phyloP scores from a whole-genome alignment of 352 stramenopile species.

The Globisporangium apiculatum region DNA sequence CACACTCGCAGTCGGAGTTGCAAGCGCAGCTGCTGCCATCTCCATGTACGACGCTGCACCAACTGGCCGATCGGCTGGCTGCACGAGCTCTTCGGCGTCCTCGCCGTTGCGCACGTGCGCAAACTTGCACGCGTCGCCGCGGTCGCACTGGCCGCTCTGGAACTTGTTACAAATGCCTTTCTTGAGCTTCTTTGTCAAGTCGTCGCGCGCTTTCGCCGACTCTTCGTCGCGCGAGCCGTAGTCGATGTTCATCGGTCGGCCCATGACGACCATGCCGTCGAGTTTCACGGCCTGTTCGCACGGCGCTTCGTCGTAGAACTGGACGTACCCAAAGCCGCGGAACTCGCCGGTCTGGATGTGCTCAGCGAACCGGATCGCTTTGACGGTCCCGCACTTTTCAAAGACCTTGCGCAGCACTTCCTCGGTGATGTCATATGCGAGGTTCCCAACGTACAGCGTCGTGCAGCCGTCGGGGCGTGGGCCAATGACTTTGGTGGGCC shows the following conservation, averaged over 20 bases:
- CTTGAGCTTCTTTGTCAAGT: conserved; percentile 69
- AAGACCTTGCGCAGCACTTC: conserved; percentile 84
- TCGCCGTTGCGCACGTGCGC: conserved; percentile 59
- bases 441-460: conserved; percentile 94
- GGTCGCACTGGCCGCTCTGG: conserved; percentile 48
- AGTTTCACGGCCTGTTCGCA: conserved; percentile 81
- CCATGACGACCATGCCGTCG: conserved; percentile 80
- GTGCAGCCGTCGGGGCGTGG: conserved; percentile 80
- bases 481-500: conserved; percentile 44
- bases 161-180: conserved; percentile 74
- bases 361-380: conserved; percentile 76
- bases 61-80: conserved; percentile 24
- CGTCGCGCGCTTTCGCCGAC: conserved; percentile 58
- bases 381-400: conserved; percentile 65
- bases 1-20: conserved; percentile 1
- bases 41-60: conserved; percentile 17
- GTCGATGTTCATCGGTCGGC: conserved; percentile 76
- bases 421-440: conserved; percentile 93
- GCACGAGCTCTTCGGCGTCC: conserved; percentile 41
- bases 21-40: conserved; percentile 11
- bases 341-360: conserved; percentile 85
- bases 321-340: conserved; percentile 85
- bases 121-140: conserved; percentile 63
- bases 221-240: conserved; percentile 66
- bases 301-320: conserved; percentile 89